Base-by-base conservation (phyloP, 1,284 basidiomycete species). In the Ustilago vetiveriae region DNA sequence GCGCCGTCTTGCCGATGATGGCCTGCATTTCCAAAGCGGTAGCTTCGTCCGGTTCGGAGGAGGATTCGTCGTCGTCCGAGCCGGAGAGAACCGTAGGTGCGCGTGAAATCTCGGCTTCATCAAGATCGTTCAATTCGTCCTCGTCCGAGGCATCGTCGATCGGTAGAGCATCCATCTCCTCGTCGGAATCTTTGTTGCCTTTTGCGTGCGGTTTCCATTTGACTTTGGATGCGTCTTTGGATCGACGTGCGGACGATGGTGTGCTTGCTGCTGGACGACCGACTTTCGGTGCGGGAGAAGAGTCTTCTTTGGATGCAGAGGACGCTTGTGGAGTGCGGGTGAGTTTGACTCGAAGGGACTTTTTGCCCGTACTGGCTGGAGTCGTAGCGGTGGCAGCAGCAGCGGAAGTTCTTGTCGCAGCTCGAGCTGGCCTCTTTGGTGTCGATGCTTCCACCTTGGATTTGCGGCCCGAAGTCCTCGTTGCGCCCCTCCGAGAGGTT, bases 1-100 rank as follows among this genome's bases (percentile, higher is more conserved):
- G 62, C 4, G 78, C 78, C 7, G 80, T 82, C 52, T 77, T 78
- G 26, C 72, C 74, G 23, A 63, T 57, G 35, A 57, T 65, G 10
- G 62, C 57, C 6, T 23, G 35, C 59, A 58, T 54, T 30, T 65
- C 62, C 24, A 49, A 51, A 2, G 52, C 63, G n/a, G 62, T 60
- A n/a, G 62, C 56, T 50, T 65, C 62, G 43, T 62, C 63, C n/a
- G 63, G 62, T 46, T 62, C 60, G 16, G 62, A 69, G 7, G 53
- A 26, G 19, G 39, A 44, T 17, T 43, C 46, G 10, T 55, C 49
- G 6, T 50, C 44, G 33, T 32, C 44, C 4, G 55, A 55, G 42
- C 8, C 40, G 17, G 42, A 43, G 14, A 39, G 24, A 4, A 27
- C 30, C 0, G 57, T 49, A 26, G 32, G 29, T 0, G 56, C 44